Percentiles rank a stretch among this genome's conserved stretches.
Conservation (phyloP, 2,329 filamentous ascomycete genomes). For the Aspergillus quadricinctus region DNA sequence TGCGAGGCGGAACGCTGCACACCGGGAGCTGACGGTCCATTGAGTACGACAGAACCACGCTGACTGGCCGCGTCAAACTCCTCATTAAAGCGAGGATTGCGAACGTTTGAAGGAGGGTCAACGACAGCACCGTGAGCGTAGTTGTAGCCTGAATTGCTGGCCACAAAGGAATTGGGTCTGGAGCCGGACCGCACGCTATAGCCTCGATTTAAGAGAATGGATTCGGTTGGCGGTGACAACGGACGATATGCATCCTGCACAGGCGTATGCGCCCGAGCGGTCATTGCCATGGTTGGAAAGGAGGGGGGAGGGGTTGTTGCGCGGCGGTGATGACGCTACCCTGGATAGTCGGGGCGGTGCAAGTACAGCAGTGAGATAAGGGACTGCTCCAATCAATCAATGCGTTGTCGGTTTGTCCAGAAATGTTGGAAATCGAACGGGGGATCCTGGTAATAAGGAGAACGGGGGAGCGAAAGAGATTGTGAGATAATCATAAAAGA, state of each 20-base stretch:
- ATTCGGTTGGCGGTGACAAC: conserved; percentile 26
- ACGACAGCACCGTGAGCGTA: conserved; percentile 29
- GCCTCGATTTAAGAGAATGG: conserved; percentile 27
- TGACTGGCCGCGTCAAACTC: conserved; percentile 34
- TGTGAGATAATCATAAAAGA: neutral
- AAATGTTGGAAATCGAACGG: neutral
- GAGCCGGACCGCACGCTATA: conserved; percentile 32
- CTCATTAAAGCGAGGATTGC: conserved; percentile 38
- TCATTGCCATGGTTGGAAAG: conserved; percentile 33
- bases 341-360: neutral
- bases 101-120: conserved; percentile 29
- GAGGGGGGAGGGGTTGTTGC: conserved; percentile 1
- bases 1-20: conserved; percentile 40
- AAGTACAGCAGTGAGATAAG: neutral
- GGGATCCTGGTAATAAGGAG: neutral
- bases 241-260: conserved; percentile 36
- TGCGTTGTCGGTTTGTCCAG: neutral
- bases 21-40: conserved; percentile 22
- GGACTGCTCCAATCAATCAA: neutral
- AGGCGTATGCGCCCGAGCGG: conserved; percentile 36
- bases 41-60: conserved; percentile 30
- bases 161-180: conserved; percentile 39
- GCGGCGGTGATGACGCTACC: conserved; percentile 1
- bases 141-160: conserved; percentile 33
- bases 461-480: neutral